phyloP scores from a whole-genome alignment of 305 asterid species.

The Rubia occidens region DNA sequence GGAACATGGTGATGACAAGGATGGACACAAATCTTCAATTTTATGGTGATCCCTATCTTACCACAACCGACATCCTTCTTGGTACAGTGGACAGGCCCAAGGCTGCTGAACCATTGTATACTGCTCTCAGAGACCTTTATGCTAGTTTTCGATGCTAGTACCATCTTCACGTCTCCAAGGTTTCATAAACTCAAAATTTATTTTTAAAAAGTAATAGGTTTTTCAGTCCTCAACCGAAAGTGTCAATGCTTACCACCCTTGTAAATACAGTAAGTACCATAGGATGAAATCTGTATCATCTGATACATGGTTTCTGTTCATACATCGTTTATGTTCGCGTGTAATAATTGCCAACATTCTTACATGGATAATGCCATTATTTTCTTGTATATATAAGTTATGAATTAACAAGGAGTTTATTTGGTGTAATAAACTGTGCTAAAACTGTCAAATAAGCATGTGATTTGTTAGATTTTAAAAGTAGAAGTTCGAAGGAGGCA shows the following conservation, averaged over 20 bases:
- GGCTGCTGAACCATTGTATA: conserved; percentile 86
- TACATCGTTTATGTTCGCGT: not conserved
- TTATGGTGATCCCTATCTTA: conserved; percentile 91
- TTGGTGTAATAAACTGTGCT: not conserved
- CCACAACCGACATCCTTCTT: conserved; percentile 78
- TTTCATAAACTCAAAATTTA: not conserved
- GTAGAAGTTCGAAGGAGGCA: not conserved
- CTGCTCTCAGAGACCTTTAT: conserved; percentile 60
- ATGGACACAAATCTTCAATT: conserved; percentile 83
- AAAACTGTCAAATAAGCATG: not conserved
- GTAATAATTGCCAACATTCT: not conserved
- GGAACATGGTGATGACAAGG: conserved; percentile 73
- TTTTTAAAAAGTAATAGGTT: not conserved
- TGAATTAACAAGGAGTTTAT: not conserved
- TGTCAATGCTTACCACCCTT: not conserved
- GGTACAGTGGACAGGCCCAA: conserved; percentile 81
- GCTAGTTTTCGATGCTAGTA: conserved; percentile 40
- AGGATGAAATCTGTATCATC: not conserved
- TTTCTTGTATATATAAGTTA: not conserved
- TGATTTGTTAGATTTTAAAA: not conserved
- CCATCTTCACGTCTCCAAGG: not conserved
- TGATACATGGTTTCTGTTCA: not conserved
- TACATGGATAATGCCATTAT: not conserved
- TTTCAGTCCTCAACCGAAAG: not conserved
- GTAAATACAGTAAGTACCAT: not conserved